Conservation (phyloP, 495 filamentous ascomycete species). For the Viridothelium virens region DNA sequence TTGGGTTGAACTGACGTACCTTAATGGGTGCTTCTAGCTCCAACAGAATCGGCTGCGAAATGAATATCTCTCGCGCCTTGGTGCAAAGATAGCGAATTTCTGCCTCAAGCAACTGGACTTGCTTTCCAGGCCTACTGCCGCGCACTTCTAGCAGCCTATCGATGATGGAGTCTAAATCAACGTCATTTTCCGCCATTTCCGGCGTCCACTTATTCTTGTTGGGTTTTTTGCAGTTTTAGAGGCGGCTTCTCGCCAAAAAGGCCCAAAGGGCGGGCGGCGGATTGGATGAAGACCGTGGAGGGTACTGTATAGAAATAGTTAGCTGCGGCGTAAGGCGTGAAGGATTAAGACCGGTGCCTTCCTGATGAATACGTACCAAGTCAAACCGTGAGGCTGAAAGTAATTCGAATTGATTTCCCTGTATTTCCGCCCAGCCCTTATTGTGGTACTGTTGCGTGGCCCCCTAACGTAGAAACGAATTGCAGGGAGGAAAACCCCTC, state of each 20-base stretch:
- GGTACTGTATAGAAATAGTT: not conserved
- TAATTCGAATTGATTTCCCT: not conserved
- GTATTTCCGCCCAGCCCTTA: not conserved
- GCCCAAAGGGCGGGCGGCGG: not conserved
- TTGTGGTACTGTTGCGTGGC: not conserved
- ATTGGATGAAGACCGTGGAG: not conserved
- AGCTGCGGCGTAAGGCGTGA: not conserved
- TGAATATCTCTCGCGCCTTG: slow-evolving; percentile 98
- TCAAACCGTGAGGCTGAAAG: not conserved
- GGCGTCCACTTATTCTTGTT: slow-evolving; percentile 20
- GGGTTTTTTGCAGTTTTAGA: not conserved
- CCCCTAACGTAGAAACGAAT: not conserved
- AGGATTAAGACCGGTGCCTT: not conserved
- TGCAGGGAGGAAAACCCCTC: slow-evolving; percentile 6
- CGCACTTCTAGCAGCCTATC: slow-evolving; percentile 95
- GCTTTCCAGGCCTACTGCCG: slow-evolving; percentile 95
- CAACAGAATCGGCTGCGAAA: slow-evolving; percentile 94
- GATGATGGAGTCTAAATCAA: slow-evolving; percentile 99
- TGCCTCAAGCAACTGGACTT: slow-evolving; percentile 91
- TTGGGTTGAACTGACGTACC: slow-evolving; percentile 45
- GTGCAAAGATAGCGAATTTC: slow-evolving; percentile 98
- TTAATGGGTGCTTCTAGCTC: slow-evolving; percentile 98
- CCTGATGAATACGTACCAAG: not conserved
- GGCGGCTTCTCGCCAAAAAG: not conserved
- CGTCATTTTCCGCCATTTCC: slow-evolving; percentile 92